These are phyloP conservation scores for Ganoderma boninense DNA, from an alignment of 1,284 basidiomycete species.

Conservation along the genomic window DNA sequence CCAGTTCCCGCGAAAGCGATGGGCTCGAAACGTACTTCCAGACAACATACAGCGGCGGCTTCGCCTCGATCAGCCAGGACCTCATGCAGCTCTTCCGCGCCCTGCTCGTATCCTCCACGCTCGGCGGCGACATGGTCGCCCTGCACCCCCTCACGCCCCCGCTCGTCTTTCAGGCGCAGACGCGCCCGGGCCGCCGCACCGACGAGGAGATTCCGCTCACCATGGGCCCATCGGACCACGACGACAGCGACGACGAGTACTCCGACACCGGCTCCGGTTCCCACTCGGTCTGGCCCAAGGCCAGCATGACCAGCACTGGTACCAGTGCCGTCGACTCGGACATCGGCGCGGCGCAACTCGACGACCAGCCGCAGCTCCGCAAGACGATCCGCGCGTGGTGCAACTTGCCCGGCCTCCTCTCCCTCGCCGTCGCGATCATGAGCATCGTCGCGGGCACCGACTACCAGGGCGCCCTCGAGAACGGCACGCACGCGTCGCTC, in stretches of 20 bases:
- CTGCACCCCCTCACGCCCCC: slow-evolving; percentile 7
- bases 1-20: slow-evolving; percentile 30
- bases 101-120: slow-evolving; percentile 42
- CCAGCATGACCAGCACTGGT: not conserved
- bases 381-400: slow-evolving; percentile 41
- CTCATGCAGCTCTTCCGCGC: slow-evolving; percentile 37
- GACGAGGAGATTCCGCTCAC: not conserved
- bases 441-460: slow-evolving; percentile 40
- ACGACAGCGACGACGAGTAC: not conserved
- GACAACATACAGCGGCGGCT: slow-evolving; percentile 41
- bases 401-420: slow-evolving; percentile 32
- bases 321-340: too few relatives aligned
- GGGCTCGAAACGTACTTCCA: slow-evolving; percentile 44
- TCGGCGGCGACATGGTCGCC: slow-evolving; percentile 16
- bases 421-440: slow-evolving; percentile 35
- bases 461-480: slow-evolving; percentile 34
- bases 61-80: slow-evolving; percentile 40
- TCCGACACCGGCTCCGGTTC: too few relatives aligned
- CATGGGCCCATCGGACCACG: not conserved
- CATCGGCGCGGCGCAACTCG: not conserved
- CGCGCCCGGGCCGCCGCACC: not conserved
- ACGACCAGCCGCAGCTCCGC: slow-evolving; percentile 39
- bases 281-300: not conserved
- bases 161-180: not conserved
- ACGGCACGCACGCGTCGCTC: slow-evolving; percentile 29